Base-by-base conservation (phyloP, 805 yeast species). In the Starmerella geochares region DNA sequence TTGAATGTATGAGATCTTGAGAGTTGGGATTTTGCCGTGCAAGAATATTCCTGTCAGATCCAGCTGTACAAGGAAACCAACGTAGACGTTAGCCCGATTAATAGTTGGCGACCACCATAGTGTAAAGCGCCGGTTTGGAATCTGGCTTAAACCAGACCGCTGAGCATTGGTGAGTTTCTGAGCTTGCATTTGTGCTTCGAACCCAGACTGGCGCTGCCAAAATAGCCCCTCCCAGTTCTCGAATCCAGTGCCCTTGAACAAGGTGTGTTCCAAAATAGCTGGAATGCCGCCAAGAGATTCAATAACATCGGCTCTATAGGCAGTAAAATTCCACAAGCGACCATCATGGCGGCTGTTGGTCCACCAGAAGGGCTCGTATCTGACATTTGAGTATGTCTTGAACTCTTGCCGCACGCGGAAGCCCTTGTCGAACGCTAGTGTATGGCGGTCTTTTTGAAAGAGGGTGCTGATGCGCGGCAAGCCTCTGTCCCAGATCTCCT, bases 51-150 rank as follows among this genome's bases (percentile, higher is more conserved):
- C 99, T 0, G 99, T 92, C 62, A 92, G 71, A 67, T 92, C 99
- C 40, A 92, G 72, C 64, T 92, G 99, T 25, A 92, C 98, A 61
- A 88, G 72, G 70, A 92, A 92, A 24, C 99, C 99, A 50, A 92
- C 96, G 62, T 92, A 92, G 23, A 92, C 97, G 62, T 92, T 92
- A 5, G 98, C 98, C 56, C 99, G 77, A 62, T 92, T 92, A 60
- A 92, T 92, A 0, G 99, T 92, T 5, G 99, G 99, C 0, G 96
- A 87, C 99, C 99, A 92, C 99, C 99, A 92, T 27, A 92, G 70
- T 0, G 98, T 92, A 63, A 92, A 92, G 41, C 99, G 76, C 64
- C 99, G 81, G 63, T 92, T 92, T 3, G 99, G 99, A 61, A 92
- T 90, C 68, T 92, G 99, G 62, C 94, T 85, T 56, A 92, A 74